Evolutionary conservation across 306 rosid species (phyloP).

Genomic region (Astragalus membranaceus): DNA sequence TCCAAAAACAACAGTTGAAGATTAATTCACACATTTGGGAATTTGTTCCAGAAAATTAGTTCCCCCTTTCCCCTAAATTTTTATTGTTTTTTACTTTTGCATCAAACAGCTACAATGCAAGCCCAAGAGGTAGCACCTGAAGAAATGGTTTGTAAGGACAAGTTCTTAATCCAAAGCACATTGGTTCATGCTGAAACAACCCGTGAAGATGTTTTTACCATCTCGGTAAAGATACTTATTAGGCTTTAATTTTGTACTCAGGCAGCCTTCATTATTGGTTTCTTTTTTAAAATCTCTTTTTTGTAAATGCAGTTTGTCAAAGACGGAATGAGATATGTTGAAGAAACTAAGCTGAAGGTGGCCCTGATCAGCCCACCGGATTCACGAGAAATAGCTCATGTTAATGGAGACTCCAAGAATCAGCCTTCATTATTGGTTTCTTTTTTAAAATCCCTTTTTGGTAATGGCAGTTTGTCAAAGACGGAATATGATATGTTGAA

Average conservation of each 20-base stretch:
- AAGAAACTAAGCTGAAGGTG: slow-evolving; percentile 81
- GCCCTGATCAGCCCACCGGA: slow-evolving; percentile 42
- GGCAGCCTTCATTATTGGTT: slow-evolving; percentile 15
- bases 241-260: slow-evolving; percentile 12
- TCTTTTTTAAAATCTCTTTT: background rate
- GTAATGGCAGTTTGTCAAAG: too few relatives aligned
- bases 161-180: too few relatives aligned
- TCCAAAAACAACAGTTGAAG: background rate
- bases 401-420: slow-evolving; percentile 45
- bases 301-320: slow-evolving; percentile 54
- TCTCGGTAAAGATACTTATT: background rate
- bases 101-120: slow-evolving; percentile 81
- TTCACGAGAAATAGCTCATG: slow-evolving; percentile 57
- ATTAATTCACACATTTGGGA: background rate
- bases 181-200: slow-evolving; percentile 49
- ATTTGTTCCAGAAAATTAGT: background rate
- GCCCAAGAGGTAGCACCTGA: slow-evolving; percentile 43
- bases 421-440: too few relatives aligned
- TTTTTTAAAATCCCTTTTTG: too few relatives aligned
- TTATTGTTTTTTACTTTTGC: slow-evolving; percentile 1
- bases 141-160: slow-evolving; percentile 73
- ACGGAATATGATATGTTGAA: too few relatives aligned
- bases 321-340: slow-evolving; percentile 50
- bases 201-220: too few relatives aligned
- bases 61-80: background rate